Percentiles rank a stretch among this genome's conserved stretches.
Conservation (phyloP, 257 asterid species). For the Capsicum chinense region DNA sequence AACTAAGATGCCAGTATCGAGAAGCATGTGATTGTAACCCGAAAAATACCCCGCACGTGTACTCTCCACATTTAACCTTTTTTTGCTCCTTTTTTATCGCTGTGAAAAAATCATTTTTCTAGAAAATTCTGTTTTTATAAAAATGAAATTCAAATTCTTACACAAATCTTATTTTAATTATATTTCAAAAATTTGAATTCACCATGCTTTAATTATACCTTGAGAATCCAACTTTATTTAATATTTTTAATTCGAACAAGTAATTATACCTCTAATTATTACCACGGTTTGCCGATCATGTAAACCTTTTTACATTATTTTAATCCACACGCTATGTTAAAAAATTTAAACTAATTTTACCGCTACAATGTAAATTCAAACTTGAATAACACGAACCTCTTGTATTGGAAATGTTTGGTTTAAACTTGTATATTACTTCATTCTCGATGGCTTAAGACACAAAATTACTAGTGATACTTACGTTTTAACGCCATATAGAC, state of each 20-base stretch:
- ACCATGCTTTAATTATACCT: constrained; percentile 14
- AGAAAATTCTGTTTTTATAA: constrained; percentile 28
- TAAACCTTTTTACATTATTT: neutral
- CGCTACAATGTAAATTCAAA: constrained; percentile 1
- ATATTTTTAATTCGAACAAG: neutral
- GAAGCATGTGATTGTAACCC: constrained; percentile 26
- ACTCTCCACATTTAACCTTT: constrained; percentile 40
- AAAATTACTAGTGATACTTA: neutral
- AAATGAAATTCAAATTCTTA: constrained; percentile 20
- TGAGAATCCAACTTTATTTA: constrained; percentile 22
- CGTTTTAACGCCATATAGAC: neutral
- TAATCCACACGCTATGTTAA: neutral
- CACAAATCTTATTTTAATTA: constrained; percentile 28
- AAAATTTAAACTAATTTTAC: neutral
- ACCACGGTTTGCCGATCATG: neutral
- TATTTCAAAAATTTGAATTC: constrained; percentile 33
- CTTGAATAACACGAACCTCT: neutral
- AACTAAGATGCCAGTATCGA: constrained; percentile 31
- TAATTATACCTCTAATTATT: neutral
- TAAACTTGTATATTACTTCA: neutral
- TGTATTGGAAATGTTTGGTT: neutral
- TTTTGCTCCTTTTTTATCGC: constrained; percentile 59
- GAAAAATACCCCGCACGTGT: constrained; percentile 62
- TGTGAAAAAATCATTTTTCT: constrained; percentile 42
- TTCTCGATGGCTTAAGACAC: neutral